Evolutionary conservation across 2,329 filamentous ascomycete genomes (phyloP), one percentile per base, ranked within the genome.

Genomic region (Stemphylium lycopersici): DNA sequence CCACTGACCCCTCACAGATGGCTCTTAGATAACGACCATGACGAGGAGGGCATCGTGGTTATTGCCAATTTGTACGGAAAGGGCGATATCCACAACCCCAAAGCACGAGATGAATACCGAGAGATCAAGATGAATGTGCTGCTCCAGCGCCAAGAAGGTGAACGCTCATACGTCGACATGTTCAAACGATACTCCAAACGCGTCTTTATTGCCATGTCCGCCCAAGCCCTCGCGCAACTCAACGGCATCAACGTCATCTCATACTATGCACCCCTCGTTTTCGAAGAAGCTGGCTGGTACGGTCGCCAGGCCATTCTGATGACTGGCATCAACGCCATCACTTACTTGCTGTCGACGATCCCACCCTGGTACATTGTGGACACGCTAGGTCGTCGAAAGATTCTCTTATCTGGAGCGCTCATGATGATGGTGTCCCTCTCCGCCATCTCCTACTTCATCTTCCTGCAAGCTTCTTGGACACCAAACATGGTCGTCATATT

Each of bases 181-280:
- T 99, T 98, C 82, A 88, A 84, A 69, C 87, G 91, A 59, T 98
- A 98, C 80, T 85, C 84, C 72, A 95, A 90, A 68, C 91, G 95
- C 48, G 93, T 98, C 62, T 91, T 98, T 71, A 98, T 98, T 73
- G 95, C 95, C 77, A 98, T 98, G 95, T 98, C 93, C 31, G 95
- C 95, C 3, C 95, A 98, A 77, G 92, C 88, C 5, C 85, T 99
- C 62, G 95, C 95, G 24, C 95, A 99, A 77, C 86, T 99, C 48
- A 98, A 98, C 79, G 95, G 95, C 62, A 99, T 99, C 80, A 99
- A 99, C 77, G 95, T 99, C 73, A 99, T 99, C 61, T 98, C 93
- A 1, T 99, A 98, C 81, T 99, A 99, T 72, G 95, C 95, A 1
- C 95, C 95, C 0, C 87, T 96, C 51, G 93, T 98, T 13, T 98